These are phyloP conservation scores for Penicillium cosmopolitanum DNA, from an alignment of 495 filamentous ascomycete species.

Conservation along the genomic window DNA sequence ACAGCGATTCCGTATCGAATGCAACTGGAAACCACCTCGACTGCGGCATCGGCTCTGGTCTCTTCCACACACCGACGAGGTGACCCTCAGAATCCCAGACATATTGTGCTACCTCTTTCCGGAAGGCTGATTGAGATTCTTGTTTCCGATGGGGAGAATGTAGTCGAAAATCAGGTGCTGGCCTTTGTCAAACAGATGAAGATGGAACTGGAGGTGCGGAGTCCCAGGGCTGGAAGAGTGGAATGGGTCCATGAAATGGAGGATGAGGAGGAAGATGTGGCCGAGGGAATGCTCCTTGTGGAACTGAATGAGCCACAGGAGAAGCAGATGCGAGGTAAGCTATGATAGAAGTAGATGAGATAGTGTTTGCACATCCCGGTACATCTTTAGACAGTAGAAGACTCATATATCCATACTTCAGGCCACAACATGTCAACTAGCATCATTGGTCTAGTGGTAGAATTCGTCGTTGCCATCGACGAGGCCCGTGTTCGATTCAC, in stretches of 20 bases:
- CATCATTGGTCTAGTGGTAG: conserved; percentile 63
- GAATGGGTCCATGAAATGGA: conserved; percentile 60
- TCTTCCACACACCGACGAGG: conserved; percentile 55
- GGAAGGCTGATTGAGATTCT: conserved; percentile 62
- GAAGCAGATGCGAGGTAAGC: conserved; percentile 28
- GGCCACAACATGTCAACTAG: conserved; percentile 21
- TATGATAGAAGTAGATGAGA: conserved; percentile 19
- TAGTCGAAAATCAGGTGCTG: conserved; percentile 58
- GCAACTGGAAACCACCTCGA: conserved; percentile 50
- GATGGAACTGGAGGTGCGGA: conserved; percentile 66
- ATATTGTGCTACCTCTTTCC: conserved; percentile 60
- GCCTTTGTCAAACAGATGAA: conserved; percentile 70
- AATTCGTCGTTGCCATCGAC: conserved; percentile 64
- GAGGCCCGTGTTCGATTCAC: conserved; percentile 63
- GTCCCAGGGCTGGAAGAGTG: conserved; percentile 50
- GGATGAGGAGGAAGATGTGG: conserved; percentile 61
- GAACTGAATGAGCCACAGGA: conserved; percentile 43
- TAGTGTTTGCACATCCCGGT: too few relatives aligned
- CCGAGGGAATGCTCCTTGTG: conserved; percentile 58
- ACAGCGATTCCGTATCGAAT: conserved; percentile 43
- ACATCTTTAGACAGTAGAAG: too few relatives aligned
- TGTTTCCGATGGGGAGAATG: conserved; percentile 55
- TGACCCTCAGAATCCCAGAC: conserved; percentile 52
- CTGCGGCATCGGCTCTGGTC: conserved; percentile 50
- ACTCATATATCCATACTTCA: neutral